These are phyloP conservation scores for Penstemon eatonii DNA, from an alignment of 257 asterid genomes.

Conservation along the genomic window DNA sequence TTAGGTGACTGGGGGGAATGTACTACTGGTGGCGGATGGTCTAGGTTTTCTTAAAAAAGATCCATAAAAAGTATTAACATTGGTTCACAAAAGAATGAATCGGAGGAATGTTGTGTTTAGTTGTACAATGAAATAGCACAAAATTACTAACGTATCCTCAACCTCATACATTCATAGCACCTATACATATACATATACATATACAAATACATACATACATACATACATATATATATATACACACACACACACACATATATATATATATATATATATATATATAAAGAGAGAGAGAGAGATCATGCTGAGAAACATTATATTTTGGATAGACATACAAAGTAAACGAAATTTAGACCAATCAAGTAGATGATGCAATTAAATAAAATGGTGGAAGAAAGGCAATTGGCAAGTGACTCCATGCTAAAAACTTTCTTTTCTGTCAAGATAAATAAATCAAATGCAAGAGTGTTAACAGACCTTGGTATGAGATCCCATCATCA, in stretches of 20 bases:
- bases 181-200: neutral
- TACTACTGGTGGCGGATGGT: too few relatives aligned
- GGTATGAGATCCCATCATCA: conserved; percentile 81
- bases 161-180: too few relatives aligned
- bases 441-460: neutral
- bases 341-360: neutral
- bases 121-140: neutral
- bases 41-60: neutral
- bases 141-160: too few relatives aligned
- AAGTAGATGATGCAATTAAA: neutral
- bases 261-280: neutral
- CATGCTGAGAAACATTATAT: too few relatives aligned
- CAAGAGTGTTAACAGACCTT: conserved; percentile 47
- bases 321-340: too few relatives aligned
- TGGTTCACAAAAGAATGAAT: neutral
- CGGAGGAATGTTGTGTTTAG: neutral
- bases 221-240: neutral
- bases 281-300: too few relatives aligned
- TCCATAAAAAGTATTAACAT: conserved; percentile 3
- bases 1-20: too few relatives aligned
- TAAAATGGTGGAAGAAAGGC: conserved; percentile 12
- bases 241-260: too few relatives aligned
- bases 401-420: conserved; percentile 20
- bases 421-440: too few relatives aligned
- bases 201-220: neutral